Evolutionary conservation across 306 rosid species (phyloP).

Genomic region (Urtica urens): DNA sequence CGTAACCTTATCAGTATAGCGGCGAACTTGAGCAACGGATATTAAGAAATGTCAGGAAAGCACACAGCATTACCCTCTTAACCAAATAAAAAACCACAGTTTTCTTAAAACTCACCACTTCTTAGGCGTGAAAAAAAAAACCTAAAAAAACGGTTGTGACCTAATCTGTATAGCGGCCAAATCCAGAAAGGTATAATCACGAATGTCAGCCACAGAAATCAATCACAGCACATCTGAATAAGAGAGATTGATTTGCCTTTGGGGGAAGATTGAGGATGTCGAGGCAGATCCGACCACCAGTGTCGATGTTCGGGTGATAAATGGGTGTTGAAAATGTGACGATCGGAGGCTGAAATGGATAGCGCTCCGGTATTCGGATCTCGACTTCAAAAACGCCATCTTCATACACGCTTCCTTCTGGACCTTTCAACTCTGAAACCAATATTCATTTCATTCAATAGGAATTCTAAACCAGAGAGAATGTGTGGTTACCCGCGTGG

Average conservation of each 20-base stretch:
- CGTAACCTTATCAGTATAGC: too few relatives aligned
- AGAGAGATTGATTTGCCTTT: constrained; percentile 11
- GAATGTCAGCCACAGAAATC: too few relatives aligned
- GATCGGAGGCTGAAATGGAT: constrained; percentile 35
- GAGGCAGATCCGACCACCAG: constrained; percentile 33
- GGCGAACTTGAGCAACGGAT: too few relatives aligned
- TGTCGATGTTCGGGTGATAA: constrained; percentile 37
- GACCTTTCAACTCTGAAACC: constrained; percentile 20
- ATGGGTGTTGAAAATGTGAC: constrained; percentile 31
- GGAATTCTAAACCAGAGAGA: neutral
- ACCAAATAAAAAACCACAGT: too few relatives aligned
- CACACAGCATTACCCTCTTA: too few relatives aligned
- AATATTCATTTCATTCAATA: neutral
- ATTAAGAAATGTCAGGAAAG: too few relatives aligned
- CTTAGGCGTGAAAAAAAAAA: too few relatives aligned
- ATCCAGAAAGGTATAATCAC: too few relatives aligned
- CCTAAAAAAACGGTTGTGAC: too few relatives aligned
- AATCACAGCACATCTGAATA: neutral
- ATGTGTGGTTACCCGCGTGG: constrained; percentile 16
- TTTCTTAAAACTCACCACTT: too few relatives aligned
- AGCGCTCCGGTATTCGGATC: constrained; percentile 30
- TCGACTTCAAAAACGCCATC: constrained; percentile 21
- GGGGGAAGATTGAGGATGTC: constrained; percentile 39
- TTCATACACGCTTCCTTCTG: constrained; percentile 28
- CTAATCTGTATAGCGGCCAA: too few relatives aligned